A percentile compares a stretch with the other conserved stretches of the same genome.
phyloP scores from a whole-genome alignment of 2,329 filamentous ascomycete genomes.

The Dothiorella sarmentorum region DNA sequence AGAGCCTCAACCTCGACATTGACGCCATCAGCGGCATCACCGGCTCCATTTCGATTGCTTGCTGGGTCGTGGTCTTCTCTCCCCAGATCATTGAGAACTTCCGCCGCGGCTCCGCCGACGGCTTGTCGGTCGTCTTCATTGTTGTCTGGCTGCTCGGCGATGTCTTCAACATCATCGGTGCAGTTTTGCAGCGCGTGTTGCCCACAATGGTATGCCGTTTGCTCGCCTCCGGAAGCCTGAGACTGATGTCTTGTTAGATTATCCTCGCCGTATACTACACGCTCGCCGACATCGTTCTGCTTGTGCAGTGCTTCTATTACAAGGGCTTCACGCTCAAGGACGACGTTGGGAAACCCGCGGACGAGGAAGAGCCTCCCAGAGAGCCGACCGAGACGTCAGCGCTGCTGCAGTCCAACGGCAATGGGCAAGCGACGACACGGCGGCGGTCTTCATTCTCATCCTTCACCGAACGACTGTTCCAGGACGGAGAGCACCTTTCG shows the following conservation, averaged over 20 bases:
- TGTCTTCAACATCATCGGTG: slow-evolving; percentile 95
- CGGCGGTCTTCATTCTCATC: slow-evolving; percentile 33
- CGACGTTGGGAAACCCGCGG: slow-evolving; percentile 25
- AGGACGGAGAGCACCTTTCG: slow-evolving; percentile 69
- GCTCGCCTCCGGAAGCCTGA: neutral
- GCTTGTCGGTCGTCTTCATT: slow-evolving; percentile 85
- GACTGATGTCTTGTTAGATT: slow-evolving; percentile 47
- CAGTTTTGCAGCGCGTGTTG: slow-evolving; percentile 82
- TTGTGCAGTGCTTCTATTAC: slow-evolving; percentile 94
- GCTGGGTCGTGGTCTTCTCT: slow-evolving; percentile 94
- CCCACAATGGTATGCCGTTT: slow-evolving; percentile 75
- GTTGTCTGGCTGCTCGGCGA: slow-evolving; percentile 91
- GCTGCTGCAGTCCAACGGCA: slow-evolving; percentile 27
- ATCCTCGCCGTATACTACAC: slow-evolving; percentile 95
- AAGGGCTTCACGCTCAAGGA: slow-evolving; percentile 63
- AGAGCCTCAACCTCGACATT: slow-evolving; percentile 69
- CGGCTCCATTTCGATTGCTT: slow-evolving; percentile 93
- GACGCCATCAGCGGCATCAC: slow-evolving; percentile 90
- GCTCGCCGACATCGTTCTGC: slow-evolving; percentile 81
- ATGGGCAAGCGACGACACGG: slow-evolving; percentile 24
- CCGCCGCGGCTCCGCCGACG: slow-evolving; percentile 77
- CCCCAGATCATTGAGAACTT: slow-evolving; percentile 97
- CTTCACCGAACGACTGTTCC: slow-evolving; percentile 48
- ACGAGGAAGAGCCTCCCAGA: slow-evolving; percentile 24
- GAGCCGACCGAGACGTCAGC: slow-evolving; percentile 35